Evolutionary conservation across 768 basidiomycete genomes (phyloP), one percentile per base, ranked within the genome.

Genomic region (Inosperma sp.): DNA sequence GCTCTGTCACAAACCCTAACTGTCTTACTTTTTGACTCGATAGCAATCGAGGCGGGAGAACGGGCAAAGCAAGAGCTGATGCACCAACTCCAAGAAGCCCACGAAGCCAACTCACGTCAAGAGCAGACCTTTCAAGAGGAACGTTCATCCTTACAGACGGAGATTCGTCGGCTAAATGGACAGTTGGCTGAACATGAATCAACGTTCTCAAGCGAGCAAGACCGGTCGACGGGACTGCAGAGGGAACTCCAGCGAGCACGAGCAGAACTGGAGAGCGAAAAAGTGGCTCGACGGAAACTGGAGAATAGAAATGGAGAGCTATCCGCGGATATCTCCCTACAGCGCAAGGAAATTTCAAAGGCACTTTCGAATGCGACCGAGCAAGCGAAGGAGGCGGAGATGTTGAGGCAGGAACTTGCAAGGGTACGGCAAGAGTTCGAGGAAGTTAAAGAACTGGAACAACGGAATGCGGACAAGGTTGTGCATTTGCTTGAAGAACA

Each of bases 41-140:
- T n/a, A 90, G 88, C 82, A 17, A 77, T 80, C 3, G 86, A 87
- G 62, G 81, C 79, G n/a, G 85, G 87, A 49, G 86, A 87, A 49
- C 78, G 82, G 53, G 82, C 81, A 17, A 84, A 86, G 59, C 80
- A 83, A 49, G 88, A 89, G 55, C 72, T 90, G 4, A 70, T 81
- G 6, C 78, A 85, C 51, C 84, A 87, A 55, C 76, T 93, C 13
- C 80, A 76, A 1, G 72, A 72, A 3, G 64, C 78, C 1, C 79
- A 83, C 57, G 80, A 83, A 49, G 72, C 76, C 14, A 82, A 80
- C 50, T 59, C 64, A 1, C 77, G 74, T 25, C 79, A 81, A 52
- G 88, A 88, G 57, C 68, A 74, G 3, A 57, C 65, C 7, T 76
- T 83, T 54, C 73, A 82, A 26, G 81, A 84, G 49, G 81, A 85